Evolutionary conservation across 768 basidiomycete genomes (phyloP).

Genomic region (Hericium coralloides): DNA sequence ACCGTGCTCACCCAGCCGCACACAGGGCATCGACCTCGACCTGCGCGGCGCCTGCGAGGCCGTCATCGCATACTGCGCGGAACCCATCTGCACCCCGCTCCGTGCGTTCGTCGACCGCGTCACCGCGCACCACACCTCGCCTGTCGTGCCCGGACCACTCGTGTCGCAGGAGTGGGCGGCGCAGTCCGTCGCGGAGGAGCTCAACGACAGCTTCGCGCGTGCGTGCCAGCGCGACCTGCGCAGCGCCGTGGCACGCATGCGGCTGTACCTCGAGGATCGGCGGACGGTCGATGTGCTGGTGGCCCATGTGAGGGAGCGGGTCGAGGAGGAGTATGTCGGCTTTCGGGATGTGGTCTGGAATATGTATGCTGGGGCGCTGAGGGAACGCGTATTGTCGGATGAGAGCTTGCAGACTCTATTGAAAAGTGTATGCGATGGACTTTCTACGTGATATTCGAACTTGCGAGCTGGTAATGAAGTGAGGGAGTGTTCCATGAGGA

Average conservation of each 20-base stretch:
- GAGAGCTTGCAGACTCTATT: conserved; percentile 22
- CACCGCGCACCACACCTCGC: conserved; percentile 19
- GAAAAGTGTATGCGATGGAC: conserved; percentile 7
- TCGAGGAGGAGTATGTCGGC: conserved; percentile 64
- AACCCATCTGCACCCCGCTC: conserved; percentile 49
- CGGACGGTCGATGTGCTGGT: conserved; percentile 73
- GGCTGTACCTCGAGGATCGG: conserved; percentile 74
- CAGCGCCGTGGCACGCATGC: conserved; percentile 46
- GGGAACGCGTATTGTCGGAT: conserved; percentile 25
- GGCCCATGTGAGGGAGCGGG: conserved; percentile 63
- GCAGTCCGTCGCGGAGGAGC: conserved; percentile 33
- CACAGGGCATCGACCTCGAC: conserved; percentile 78
- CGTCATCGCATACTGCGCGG: conserved; percentile 58
- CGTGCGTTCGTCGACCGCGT: conserved; percentile 55
- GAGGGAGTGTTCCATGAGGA: too few relatives aligned
- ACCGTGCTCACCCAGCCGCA: not conserved
- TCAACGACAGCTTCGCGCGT: conserved; percentile 47
- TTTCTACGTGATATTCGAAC: too few relatives aligned
- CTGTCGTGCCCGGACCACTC: conserved; percentile 17
- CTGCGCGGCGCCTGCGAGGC: conserved; percentile 82
- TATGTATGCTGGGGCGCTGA: conserved; percentile 32
- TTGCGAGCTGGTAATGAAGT: too few relatives aligned
- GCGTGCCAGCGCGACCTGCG: conserved; percentile 49
- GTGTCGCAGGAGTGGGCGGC: conserved; percentile 40
- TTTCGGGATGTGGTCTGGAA: conserved; percentile 58